Percentiles rank a stretch among this genome's conserved stretches.
These are phyloP conservation scores for Colletotrichum orbiculare DNA, from an alignment of 2,329 filamentous ascomycete species.

Conservation along the genomic window DNA sequence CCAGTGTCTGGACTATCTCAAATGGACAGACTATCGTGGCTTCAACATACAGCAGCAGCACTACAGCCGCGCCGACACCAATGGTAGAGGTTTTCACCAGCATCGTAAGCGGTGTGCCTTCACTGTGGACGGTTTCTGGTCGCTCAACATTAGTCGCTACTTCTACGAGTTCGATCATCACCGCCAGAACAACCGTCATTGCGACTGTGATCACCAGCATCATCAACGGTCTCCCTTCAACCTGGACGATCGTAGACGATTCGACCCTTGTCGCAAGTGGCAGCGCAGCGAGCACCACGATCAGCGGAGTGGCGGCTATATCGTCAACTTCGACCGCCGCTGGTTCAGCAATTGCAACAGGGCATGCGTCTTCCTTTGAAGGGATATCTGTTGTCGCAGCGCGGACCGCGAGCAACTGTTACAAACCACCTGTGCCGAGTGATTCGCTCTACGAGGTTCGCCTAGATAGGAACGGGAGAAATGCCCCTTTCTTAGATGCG, in stretches of 20 bases:
- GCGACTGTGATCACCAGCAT: conserved; percentile 12
- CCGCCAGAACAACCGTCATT: neutral
- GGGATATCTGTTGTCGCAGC: conserved; percentile 20
- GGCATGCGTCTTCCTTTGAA: conserved; percentile 26
- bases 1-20: neutral
- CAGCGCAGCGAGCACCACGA: neutral
- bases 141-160: neutral
- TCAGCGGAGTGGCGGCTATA: neutral
- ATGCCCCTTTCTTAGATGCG: conserved; percentile 50
- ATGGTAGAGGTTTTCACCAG: neutral
- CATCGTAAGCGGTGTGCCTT: neutral
- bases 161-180: neutral
- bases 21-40: neutral
- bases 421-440: conserved; percentile 8
- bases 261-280: neutral
- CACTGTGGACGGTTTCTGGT: neutral
- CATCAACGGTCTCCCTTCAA: conserved; percentile 1
- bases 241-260: neutral
- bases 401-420: conserved; percentile 26
- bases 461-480: conserved; percentile 44
- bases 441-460: conserved; percentile 40
- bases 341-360: neutral
- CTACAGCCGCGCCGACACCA: neutral
- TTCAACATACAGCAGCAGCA: neutral
- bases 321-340: neutral